Evolutionary conservation across 176 grass and related monocot species (phyloP), one percentile per base, ranked within the genome.

Genomic region (Carex parvula): DNA sequence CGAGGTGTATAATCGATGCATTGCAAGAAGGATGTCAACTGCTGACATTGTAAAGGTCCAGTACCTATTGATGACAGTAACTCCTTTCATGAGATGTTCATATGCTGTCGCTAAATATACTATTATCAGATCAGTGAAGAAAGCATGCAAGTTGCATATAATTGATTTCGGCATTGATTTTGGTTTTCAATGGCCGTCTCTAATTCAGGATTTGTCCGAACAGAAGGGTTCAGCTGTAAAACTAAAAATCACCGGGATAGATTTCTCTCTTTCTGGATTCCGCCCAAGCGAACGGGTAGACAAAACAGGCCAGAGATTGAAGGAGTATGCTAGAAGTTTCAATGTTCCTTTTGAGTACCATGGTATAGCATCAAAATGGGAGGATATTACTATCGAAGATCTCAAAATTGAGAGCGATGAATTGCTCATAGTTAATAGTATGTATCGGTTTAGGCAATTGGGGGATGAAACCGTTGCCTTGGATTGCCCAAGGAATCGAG

Each of bases 321-420:
- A 76, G 56, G 84, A 86, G 66, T 86, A 86, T 70, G 84, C 84
- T 37, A 48, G 56, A 70, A 86, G 84, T 80, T 86, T 86, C 10
- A 15, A 70, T 70, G 84, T 86, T 86, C 84, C 84, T 20, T 86
- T 86, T 52, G 73, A 86, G 74, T 86, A 86, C 66, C 59, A 80
- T 41, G 84, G 69, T 24, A 86, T 86, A 39, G 75, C 84, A 12
- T 79, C 84, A 3, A 81, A 70, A 80, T 86, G 84, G 84, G 84
- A 86, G 44, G 53, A 72, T 20, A 86, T 86, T 69, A 50, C 10
- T 2, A 50, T 50, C 9, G 79, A 82, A 50, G 85, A 87, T 63
- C 53, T 87, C 16, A 71, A 75, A 50, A 87, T 87, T 14, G 42
- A 59, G 11, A 33, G 63, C 22, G 85, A 87, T 75, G 85, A 87